Percentiles rank a stretch among this genome's conserved stretches.
These are phyloP conservation scores for Phyllosticta citriasiana DNA, from an alignment of 2,329 filamentous ascomycete genomes.

Conservation along the genomic window DNA sequence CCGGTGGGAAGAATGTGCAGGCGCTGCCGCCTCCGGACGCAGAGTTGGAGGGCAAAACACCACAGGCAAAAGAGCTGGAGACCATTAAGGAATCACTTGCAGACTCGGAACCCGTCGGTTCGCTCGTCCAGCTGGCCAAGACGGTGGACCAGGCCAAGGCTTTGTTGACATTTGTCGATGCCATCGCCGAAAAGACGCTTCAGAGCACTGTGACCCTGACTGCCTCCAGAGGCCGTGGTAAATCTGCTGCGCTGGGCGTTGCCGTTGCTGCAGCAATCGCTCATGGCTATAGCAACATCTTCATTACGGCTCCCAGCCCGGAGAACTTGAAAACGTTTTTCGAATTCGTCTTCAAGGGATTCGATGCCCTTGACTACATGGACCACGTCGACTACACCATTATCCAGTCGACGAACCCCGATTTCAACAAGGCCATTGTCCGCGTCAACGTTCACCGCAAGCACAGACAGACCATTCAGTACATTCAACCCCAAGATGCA, in stretches of 20 bases:
- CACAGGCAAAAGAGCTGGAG: constrained; percentile 65
- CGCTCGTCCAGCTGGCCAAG: constrained; percentile 72
- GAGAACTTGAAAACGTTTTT: constrained; percentile 98
- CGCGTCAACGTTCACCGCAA: constrained; percentile 90
- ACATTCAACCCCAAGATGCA: constrained; percentile 92
- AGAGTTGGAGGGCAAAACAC: constrained; percentile 61
- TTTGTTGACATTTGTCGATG: constrained; percentile 90
- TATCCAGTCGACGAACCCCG: constrained; percentile 93
- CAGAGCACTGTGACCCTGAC: constrained; percentile 89
- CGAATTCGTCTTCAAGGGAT: constrained; percentile 97
- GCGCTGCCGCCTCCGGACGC: constrained; percentile 66
- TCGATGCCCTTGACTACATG: constrained; percentile 85
- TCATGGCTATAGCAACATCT: constrained; percentile 97
- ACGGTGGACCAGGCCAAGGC: constrained; percentile 96
- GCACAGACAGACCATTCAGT: constrained; percentile 96
- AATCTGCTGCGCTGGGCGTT: constrained; percentile 90
- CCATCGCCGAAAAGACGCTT: constrained; percentile 91
- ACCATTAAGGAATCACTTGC: constrained; percentile 78
- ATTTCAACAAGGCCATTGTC: constrained; percentile 98
- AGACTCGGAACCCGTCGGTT: constrained; percentile 78
- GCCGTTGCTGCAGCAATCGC: constrained; percentile 90
- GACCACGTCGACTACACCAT: constrained; percentile 98
- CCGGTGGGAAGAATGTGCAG: constrained; percentile 83
- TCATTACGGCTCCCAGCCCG: constrained; percentile 93
- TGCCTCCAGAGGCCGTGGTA: constrained; percentile 87